Percentiles rank a stretch among this genome's conserved stretches.
Conservation (phyloP, 169 alveolate species). For the Eimeria sp. region DNA sequence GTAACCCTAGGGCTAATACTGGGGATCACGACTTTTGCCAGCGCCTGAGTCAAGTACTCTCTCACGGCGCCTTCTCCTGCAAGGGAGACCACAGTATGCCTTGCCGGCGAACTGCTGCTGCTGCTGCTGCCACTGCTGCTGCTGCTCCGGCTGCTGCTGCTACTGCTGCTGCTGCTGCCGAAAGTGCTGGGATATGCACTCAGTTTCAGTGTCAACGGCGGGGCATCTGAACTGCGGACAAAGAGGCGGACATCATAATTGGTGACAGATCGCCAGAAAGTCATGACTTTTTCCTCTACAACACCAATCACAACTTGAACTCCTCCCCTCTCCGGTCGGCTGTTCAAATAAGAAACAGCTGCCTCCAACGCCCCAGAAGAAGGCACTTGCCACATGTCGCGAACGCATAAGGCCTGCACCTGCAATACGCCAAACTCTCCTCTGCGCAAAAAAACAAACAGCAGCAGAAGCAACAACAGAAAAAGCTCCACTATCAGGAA, state of each 20-base stretch:
- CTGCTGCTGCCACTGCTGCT: neutral
- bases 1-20: conserved; percentile 8
- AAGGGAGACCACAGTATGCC: too few species aligned
- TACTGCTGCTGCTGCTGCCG: neutral
- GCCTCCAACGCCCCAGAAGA: neutral
- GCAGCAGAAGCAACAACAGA: neutral
- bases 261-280: conserved; percentile 1
- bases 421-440: conserved; percentile 38
- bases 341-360: conserved; percentile 26
- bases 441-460: neutral
- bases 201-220: neutral
- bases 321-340: conserved; percentile 25
- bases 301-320: neutral
- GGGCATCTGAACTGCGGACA: conserved; percentile 21
- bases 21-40: conserved; percentile 5
- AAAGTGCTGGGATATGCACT: neutral
- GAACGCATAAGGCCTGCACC: neutral
- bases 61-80: too few species aligned
- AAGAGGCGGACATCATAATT: neutral
- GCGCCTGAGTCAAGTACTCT: conserved; percentile 1
- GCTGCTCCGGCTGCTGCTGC: too few species aligned
- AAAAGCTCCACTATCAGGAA: neutral
- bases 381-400: neutral
- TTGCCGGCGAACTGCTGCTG: neutral
- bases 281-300: conserved; percentile 14